Conservation (phyloP, 805 yeast genomes). For the Candida germanica region DNA sequence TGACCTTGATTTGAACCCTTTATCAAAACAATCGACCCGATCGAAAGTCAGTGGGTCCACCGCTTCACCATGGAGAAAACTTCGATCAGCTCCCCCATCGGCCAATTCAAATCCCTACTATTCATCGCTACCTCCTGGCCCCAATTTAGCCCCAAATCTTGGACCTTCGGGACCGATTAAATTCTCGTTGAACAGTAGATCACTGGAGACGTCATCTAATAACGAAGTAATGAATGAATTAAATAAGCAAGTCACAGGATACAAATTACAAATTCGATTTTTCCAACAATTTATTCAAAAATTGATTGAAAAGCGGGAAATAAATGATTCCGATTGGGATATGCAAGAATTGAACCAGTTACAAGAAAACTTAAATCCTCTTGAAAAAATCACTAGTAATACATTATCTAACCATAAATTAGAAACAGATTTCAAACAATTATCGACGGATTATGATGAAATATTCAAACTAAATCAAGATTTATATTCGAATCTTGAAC, state of each 20-base stretch:
- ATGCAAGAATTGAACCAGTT: conserved; percentile 10
- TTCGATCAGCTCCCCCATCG: conserved; percentile 16
- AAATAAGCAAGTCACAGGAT: conserved; percentile 35
- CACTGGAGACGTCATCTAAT: conserved; percentile 16
- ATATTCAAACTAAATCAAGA: conserved; percentile 36
- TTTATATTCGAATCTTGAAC: conserved; percentile 33
- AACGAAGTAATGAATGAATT: conserved; percentile 25
- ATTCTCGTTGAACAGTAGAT: background rate
- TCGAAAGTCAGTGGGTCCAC: conserved; percentile 9
- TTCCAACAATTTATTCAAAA: conserved; percentile 40
- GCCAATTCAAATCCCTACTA: background rate
- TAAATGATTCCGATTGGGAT: conserved; percentile 7
- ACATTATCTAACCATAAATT: conserved; percentile 10
- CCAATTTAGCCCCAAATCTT: conserved; percentile 3
- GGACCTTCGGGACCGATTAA: too few species aligned
- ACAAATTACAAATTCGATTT: conserved; percentile 36
- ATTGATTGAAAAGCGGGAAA: conserved; percentile 23
- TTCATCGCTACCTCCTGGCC: conserved; percentile 7
- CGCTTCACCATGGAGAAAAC: conserved; percentile 22
- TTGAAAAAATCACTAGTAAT: conserved; percentile 1
- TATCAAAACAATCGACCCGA: conserved; percentile 7
- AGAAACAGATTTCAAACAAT: conserved; percentile 18
- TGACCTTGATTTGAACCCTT: conserved; percentile 11
- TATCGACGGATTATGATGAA: conserved; percentile 31
- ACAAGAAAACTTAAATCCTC: conserved; percentile 2